Base-by-base conservation (phyloP, 2,329 filamentous ascomycete species). In the Lomentospora prolificans region DNA sequence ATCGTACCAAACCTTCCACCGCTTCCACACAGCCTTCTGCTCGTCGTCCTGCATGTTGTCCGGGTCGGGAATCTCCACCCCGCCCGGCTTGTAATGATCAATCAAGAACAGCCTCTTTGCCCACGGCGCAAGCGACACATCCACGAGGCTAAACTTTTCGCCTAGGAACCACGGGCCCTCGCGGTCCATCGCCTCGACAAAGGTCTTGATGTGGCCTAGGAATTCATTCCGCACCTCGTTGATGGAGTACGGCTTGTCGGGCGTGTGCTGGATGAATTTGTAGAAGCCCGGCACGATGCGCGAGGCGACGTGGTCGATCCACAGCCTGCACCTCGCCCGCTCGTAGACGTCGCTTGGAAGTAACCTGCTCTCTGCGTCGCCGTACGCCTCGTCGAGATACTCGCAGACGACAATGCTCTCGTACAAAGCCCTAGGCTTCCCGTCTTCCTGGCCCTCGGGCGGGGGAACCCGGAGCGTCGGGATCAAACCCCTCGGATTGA, bases 371-470 rank as follows among this genome's bases (percentile, higher is more conserved):
- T 78, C 60, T 0, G 55, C 55, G 55, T 72, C 67, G 0, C 76
- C 71, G 58, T 82, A 90, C 0, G 81, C 81, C 59, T 91, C 87
- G 60, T 92, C 84, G 1, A 92, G 74, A 61, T 88, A 92, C 66
- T 90, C 86, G 68, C 82, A 84, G 36, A 92, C 76, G 50, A 91
- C 79, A 6, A 75, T 80, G 63, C 83, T 87, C 67, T 92, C 87
- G 62, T 87, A 90, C 5, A 91, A 72, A 0, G 85, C 81, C 64
- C 81, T 84, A 56, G 66, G 66, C 36, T 66, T 60, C 51, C 63
- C 64, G 30, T 66, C 67, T 33, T 66, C 61, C 51, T 63, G 63
- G 33, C 66, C 67, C 2, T 61, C 57, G 1, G 53, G 58, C 24
- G 63, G 65, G 0, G 74, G 74, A 10, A 81, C 75, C 1, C 70